Evolutionary conservation across 164 flowering plant genomes (phyloP), one percentile per base, ranked within the genome.

Genomic region (Annona cherimola): DNA sequence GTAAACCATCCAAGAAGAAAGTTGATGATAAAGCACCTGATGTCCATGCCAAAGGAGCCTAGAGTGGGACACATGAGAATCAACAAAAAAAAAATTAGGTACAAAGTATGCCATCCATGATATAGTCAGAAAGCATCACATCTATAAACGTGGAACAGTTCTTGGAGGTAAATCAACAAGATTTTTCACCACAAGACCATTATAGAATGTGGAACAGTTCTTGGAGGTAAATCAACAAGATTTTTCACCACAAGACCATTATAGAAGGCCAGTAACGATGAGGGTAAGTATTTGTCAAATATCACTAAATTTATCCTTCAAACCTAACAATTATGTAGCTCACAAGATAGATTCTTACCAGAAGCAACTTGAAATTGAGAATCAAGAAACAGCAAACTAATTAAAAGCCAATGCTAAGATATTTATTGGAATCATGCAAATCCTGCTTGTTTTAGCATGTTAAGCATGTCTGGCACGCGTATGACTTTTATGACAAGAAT

Each of bases 11-110:
- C 99, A 96, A 45, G 96, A 84, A 1, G 96, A 87, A 72, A 96
- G 95, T 74, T 93, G 99, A 71, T 87, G 89, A 80, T 91, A 93
- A 92, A 96, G 80, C 67, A 96, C 98, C 79, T 94, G 98, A 83
- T 94, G 97, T 59, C 95, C 97, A 81, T 96, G 99, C 99, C 99
- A 96, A 78, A 93, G 96, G 72, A 96, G 98, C 91, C 98, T 95
- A 80, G 71, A 77, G 79, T 75, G 50, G 68, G 66, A 60, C 64
- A 71, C 43, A 71, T 14, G 76, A 43, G 55, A 69, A 77, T 64
- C 69, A 72, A 73, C 35, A 69, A 63, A 44, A 4, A 12, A 68
- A 67, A 66, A 26, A 26, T 0, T 66, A 54, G 59, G 59, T 26
- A 26, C 35, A 26, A 26, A 26, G 35, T 26, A 26, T 26, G 35